Conservation (phyloP, 495 filamentous ascomycete genomes). For the Daldinia concentrica region DNA sequence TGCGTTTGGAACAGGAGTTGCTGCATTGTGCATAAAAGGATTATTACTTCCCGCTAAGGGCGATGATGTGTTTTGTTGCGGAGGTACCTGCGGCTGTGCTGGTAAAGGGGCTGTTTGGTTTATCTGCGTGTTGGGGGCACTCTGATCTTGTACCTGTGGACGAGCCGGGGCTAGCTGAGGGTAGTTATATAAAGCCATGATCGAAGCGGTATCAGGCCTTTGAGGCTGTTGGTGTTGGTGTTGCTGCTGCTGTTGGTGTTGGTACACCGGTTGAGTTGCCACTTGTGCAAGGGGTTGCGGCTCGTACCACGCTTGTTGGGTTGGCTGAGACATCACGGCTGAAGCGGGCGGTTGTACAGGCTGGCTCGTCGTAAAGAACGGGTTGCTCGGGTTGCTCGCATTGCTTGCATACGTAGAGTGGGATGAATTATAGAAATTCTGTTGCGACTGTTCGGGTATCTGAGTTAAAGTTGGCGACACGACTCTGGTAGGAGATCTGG, state of each 20-base stretch:
- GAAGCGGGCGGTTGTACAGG: constrained; percentile 46
- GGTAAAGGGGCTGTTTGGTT: constrained; percentile 29
- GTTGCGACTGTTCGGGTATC: constrained; percentile 62
- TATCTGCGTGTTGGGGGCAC: constrained; percentile 22
- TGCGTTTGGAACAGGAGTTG: constrained; percentile 15
- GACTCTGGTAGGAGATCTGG: constrained; percentile 57
- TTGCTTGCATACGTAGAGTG: constrained; percentile 56
- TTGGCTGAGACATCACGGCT: constrained; percentile 51
- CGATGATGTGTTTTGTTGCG: constrained; percentile 22
- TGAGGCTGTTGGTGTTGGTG: constrained; percentile 47
- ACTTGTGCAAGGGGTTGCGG: constrained; percentile 37
- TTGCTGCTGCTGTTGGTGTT: background rate
- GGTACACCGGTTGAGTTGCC: constrained; percentile 15
- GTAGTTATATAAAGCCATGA: constrained; percentile 86
- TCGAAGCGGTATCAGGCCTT: constrained; percentile 77
- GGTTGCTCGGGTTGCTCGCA: constrained; percentile 54
- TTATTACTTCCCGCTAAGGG: constrained; percentile 55
- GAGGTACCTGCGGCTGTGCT: constrained; percentile 37
- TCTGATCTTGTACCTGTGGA: constrained; percentile 37
- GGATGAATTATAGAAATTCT: constrained; percentile 55
- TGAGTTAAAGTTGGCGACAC: constrained; percentile 56
- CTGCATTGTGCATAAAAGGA: constrained; percentile 52
- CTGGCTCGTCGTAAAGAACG: constrained; percentile 60
- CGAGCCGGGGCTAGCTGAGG: constrained; percentile 71
- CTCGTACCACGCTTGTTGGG: constrained; percentile 44